Conservation (phyloP, 805 yeast species). For the Wickerhamomyces kurtzmanii region DNA sequence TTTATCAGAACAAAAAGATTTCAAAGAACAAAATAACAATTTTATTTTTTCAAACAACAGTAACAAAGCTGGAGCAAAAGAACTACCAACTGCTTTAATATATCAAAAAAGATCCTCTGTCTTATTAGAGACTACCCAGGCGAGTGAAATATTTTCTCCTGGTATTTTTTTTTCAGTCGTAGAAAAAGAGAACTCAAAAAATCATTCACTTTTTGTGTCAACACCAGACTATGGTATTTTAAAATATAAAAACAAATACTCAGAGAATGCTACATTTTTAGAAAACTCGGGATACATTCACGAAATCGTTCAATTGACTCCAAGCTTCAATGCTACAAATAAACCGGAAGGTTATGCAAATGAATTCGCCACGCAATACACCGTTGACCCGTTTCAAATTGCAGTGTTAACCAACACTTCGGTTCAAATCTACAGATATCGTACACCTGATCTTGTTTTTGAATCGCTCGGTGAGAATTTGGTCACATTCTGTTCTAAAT, state of each 20-base stretch:
- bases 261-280: slow-evolving; percentile 75
- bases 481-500: slow-evolving; percentile 60
- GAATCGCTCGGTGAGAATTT: slow-evolving; percentile 63
- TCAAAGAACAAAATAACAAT: slow-evolving; percentile 18
- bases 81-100: slow-evolving; percentile 23
- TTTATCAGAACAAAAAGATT: slow-evolving; percentile 11
- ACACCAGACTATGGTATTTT: slow-evolving; percentile 81
- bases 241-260: slow-evolving; percentile 58
- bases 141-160: slow-evolving; percentile 64
- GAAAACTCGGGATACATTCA: slow-evolving; percentile 55
- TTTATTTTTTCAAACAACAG: no score
- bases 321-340: slow-evolving; percentile 60
- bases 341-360: slow-evolving; percentile 81
- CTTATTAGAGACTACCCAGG: slow-evolving; percentile 45
- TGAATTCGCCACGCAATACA: slow-evolving; percentile 79
- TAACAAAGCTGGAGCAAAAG: slow-evolving; percentile 14
- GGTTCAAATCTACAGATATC: slow-evolving; percentile 63
- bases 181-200: slow-evolving; percentile 12
- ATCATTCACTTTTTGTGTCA: slow-evolving; percentile 55
- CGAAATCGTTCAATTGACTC: slow-evolving; percentile 63
- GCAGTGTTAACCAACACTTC: slow-evolving; percentile 80
- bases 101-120: slow-evolving; percentile 47
- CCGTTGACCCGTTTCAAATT: slow-evolving; percentile 52
- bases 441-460: slow-evolving; percentile 73
- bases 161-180: slow-evolving; percentile 76